These are phyloP conservation scores for Colletotrichum agaves DNA, from an alignment of 2,329 filamentous ascomycete species.

Conservation along the genomic window DNA sequence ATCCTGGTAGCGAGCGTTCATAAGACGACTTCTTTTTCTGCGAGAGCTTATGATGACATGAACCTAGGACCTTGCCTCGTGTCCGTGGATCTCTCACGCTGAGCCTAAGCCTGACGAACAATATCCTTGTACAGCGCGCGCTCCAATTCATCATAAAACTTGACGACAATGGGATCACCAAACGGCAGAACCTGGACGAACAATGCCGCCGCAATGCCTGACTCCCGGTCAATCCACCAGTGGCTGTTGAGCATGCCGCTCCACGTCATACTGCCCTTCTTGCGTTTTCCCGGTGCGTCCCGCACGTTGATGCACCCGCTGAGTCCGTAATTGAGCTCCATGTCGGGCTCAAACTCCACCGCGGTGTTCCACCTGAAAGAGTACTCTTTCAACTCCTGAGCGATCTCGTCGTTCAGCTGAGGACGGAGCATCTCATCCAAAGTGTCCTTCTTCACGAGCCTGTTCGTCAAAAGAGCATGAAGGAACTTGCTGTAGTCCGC, in stretches of 20 bases:
- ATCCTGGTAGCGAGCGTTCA: too few relatives aligned
- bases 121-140: slow-evolving; percentile 49
- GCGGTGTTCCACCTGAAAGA: slow-evolving; percentile 41
- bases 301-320: slow-evolving; percentile 53
- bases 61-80: too few relatives aligned
- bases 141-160: slow-evolving; percentile 53
- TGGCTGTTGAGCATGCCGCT: slow-evolving; percentile 53
- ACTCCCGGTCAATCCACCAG: slow-evolving; percentile 54
- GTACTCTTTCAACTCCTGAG: slow-evolving; percentile 39
- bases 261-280: slow-evolving; percentile 56
- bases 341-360: slow-evolving; percentile 49
- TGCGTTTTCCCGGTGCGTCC: slow-evolving; percentile 52
- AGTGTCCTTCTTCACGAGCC: slow-evolving; percentile 46
- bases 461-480: slow-evolving; percentile 45
- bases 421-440: slow-evolving; percentile 51
- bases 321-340: slow-evolving; percentile 51
- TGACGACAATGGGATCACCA: slow-evolving; percentile 49
- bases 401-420: slow-evolving; percentile 50
- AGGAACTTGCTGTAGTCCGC: slow-evolving; percentile 53
- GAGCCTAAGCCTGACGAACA: neutral
- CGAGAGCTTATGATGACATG: too few relatives aligned
- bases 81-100: too few relatives aligned
- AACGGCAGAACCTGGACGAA: slow-evolving; percentile 52
- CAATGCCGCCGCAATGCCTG: slow-evolving; percentile 53
- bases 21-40: too few relatives aligned